Percentiles rank a stretch among this genome's conserved stretches.
phyloP scores from a whole-genome alignment of 768 basidiomycete genomes.

The Russula compacta region DNA sequence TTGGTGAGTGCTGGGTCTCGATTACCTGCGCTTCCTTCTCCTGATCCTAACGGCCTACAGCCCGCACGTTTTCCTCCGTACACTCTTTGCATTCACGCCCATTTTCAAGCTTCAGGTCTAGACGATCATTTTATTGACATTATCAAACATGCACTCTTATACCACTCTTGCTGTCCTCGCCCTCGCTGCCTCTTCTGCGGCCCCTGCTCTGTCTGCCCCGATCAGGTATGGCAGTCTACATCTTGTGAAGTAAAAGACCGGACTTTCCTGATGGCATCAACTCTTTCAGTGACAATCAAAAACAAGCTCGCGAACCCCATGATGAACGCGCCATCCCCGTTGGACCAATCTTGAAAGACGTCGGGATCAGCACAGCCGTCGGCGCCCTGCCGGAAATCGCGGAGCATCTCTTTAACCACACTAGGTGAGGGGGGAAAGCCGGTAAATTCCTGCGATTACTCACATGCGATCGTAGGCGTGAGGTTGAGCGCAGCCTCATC shows the following conservation, averaged over 20 bases:
- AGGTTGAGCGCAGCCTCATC: no score
- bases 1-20: constrained; percentile 1
- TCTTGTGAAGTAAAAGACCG: background rate
- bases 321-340: no score
- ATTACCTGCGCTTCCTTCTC: no score
- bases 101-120: background rate
- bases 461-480: background rate
- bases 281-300: background rate
- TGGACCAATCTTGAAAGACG: no score
- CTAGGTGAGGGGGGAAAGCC: background rate
- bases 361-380: background rate
- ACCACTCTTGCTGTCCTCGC: background rate
- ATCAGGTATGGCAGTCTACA: background rate
- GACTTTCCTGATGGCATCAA: background rate
- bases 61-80: background rate
- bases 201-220: constrained; percentile 1
- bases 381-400: no score
- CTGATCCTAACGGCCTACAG: background rate
- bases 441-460: background rate
- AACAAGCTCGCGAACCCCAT: background rate
- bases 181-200: background rate
- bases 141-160: constrained; percentile 1
- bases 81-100: background rate
- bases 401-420: background rate
- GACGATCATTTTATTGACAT: background rate